Percentiles rank a stretch among this genome's conserved stretches.
Conservation (phyloP, 1,139 yeast species). For the Hyphopichia fennica region DNA sequence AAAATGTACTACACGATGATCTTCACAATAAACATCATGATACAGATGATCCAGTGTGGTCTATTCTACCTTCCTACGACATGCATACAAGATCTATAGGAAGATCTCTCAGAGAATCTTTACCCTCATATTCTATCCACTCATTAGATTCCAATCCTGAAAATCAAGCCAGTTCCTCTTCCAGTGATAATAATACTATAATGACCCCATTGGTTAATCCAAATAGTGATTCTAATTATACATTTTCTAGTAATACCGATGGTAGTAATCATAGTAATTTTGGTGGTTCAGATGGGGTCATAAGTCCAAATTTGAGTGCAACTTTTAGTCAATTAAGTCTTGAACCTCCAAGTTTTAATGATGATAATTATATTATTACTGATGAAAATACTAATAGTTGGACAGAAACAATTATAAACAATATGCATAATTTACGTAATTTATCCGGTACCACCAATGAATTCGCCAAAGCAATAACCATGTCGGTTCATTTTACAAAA, state of each 20-base stretch:
- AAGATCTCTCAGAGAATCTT: constrained; percentile 5
- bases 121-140: not conserved
- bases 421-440: constrained; percentile 35
- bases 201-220: not conserved
- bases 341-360: not conserved
- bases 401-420: constrained; percentile 42
- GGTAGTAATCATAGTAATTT: too few species aligned
- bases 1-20: not conserved
- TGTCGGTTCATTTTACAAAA: constrained; percentile 34
- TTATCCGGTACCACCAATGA: constrained; percentile 29
- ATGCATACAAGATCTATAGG: constrained; percentile 5
- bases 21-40: not conserved
- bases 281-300: too few species aligned
- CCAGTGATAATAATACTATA: not conserved
- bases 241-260: not conserved
- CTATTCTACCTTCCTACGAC: constrained; percentile 5
- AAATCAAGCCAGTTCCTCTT: not conserved
- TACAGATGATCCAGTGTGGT: constrained; percentile 11
- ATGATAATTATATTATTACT: constrained; percentile 21
- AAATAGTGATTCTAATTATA: not conserved
- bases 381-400: constrained; percentile 34
- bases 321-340: not conserved
- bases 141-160: not conserved
- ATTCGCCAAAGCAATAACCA: constrained; percentile 25
- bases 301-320: too few species aligned